Evolutionary conservation across 2,329 filamentous ascomycete species (phyloP), one percentile per base, ranked within the genome.

Genomic region (Pseudogymnoascus sp.): DNA sequence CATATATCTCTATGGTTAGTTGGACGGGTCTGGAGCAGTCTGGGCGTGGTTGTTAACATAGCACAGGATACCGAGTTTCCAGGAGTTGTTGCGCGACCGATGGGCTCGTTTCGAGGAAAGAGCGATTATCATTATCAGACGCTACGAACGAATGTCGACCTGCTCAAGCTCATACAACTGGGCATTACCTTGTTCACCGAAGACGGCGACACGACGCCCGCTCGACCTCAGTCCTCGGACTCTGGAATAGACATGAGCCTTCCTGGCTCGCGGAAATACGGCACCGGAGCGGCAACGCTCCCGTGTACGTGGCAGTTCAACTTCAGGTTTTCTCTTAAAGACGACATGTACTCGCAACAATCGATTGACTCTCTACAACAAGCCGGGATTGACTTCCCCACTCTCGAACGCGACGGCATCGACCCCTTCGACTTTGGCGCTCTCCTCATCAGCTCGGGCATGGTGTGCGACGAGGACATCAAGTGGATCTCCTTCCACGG

Each of bases 91-190:
- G 91, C 93, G 27, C 85, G 94, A 68, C 94, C 94, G 1, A 97
- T 99, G 82, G 94, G 94, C 58, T 86, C 88, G 62, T 99, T 99
- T 74, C 86, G 89, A 64, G 94, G 90, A 63, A 97, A 97, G 78
- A 94, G 92, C 67, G 93, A 97, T 70, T 99, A 99, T 73, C 94
- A 99, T 74, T 99, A 99, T 77, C 94, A 99, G 79, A 97, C 93
- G 64, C 82, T 99, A 55, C 89, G 94, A 65, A 95, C 92, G 69
- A 99, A 99, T 73, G 94, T 99, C 71, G 94, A 99, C 73, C 86
- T 99, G 71, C 84, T 99, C 70, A 97, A 96, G 74, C 92, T 97
- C 68, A 97, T 99, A 66, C 94, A 99, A 74, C 88, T 99, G 63
- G 94, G 94, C 63, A 88, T 99, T 69, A 96, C 93, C 2, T 80